Percentiles rank a stretch among this genome's conserved stretches.
Conservation (phyloP, 306 rosid genomes). For the Lablab purpureus region DNA sequence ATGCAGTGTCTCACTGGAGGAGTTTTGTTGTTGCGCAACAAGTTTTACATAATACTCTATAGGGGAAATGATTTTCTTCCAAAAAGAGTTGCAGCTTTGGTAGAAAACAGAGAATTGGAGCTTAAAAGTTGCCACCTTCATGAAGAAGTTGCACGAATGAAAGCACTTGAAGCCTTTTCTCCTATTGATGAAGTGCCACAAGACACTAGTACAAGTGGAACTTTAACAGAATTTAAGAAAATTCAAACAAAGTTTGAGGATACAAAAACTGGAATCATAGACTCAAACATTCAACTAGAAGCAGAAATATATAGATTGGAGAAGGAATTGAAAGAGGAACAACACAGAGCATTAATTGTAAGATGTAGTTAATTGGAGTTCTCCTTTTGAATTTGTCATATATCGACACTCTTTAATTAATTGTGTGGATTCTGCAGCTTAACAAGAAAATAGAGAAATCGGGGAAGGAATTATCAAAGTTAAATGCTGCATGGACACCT, state of each 20-base stretch:
- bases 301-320: slow-evolving; percentile 67
- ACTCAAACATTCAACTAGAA: slow-evolving; percentile 59
- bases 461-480: slow-evolving; percentile 58
- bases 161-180: slow-evolving; percentile 57
- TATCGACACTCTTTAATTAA: slow-evolving; percentile 21
- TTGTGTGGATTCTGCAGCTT: slow-evolving; percentile 60
- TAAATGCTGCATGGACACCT: slow-evolving; percentile 68
- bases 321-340: slow-evolving; percentile 65
- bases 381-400: slow-evolving; percentile 35
- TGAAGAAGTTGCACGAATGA: slow-evolving; percentile 74
- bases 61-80: slow-evolving; percentile 94
- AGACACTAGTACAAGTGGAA: slow-evolving; percentile 64
- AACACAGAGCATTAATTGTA: slow-evolving; percentile 67
- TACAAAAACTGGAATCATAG: slow-evolving; percentile 34
- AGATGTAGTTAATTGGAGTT: slow-evolving; percentile 49
- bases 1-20: slow-evolving; percentile 89
- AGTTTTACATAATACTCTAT: slow-evolving; percentile 72
- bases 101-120: slow-evolving; percentile 71
- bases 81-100: slow-evolving; percentile 56
- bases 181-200: slow-evolving; percentile 50
- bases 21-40: slow-evolving; percentile 78
- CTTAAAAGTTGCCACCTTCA: slow-evolving; percentile 63
- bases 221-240: slow-evolving; percentile 68
- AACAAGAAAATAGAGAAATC: slow-evolving; percentile 72
- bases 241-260: slow-evolving; percentile 54